phyloP scores from a whole-genome alignment of 495 filamentous ascomycete genomes.

The Aspergillus sparsus region DNA sequence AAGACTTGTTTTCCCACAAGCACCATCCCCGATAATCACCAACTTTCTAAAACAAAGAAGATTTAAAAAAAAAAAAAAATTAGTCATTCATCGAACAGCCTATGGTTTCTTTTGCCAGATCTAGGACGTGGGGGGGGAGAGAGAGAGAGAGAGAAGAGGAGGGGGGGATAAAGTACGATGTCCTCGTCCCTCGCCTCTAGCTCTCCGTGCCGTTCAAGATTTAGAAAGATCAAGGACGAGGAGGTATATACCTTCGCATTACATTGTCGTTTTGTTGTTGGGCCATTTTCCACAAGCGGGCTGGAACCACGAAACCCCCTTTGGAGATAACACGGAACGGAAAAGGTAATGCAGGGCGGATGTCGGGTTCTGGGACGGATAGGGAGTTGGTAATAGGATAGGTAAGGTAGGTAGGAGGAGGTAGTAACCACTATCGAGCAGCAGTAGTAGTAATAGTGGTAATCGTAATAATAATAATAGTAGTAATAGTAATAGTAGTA shows the following conservation, averaged over 20 bases:
- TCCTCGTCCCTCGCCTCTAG: background rate
- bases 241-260: slow-evolving; percentile 64
- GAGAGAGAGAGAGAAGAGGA: background rate
- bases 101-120: background rate
- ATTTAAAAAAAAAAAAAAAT: no score
- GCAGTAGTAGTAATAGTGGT: no score
- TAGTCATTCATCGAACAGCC: slow-evolving; percentile 1
- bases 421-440: no score
- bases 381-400: background rate
- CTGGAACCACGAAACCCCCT: slow-evolving; percentile 7
- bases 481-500: no score
- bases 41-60: slow-evolving; percentile 70
- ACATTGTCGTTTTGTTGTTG: slow-evolving; percentile 66
- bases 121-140: background rate
- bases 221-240: background rate
- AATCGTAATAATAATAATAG: no score
- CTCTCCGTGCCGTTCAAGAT: background rate
- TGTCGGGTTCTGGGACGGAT: background rate
- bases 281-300: slow-evolving; percentile 48
- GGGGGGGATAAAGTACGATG: background rate
- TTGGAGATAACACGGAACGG: slow-evolving; percentile 17
- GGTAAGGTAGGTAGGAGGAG: no score
- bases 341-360: slow-evolving; percentile 10
- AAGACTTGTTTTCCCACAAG: slow-evolving; percentile 97
- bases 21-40: slow-evolving; percentile 98